Conservation (phyloP, 208 protist species). For the Trypanosoma lewisi region DNA sequence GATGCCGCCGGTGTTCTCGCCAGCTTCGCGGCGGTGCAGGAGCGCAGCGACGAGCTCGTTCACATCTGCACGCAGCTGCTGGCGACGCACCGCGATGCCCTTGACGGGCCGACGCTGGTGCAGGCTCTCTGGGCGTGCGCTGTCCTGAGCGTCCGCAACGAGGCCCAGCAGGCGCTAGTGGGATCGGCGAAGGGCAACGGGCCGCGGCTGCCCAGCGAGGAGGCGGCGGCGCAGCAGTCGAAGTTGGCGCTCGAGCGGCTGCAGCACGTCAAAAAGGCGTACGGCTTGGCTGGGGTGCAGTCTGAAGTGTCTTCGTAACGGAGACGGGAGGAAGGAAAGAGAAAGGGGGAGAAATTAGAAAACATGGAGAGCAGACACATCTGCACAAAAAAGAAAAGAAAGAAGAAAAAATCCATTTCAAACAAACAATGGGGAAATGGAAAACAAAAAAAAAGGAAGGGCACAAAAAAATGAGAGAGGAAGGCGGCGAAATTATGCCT, state of each 20-base stretch:
- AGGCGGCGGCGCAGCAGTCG: conserved; percentile 10
- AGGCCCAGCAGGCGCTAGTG: conserved; percentile 71
- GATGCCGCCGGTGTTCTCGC: conserved; percentile 75
- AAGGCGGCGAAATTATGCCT: too few species aligned
- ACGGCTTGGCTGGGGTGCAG: conserved; percentile 14
- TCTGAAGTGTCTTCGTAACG: background rate
- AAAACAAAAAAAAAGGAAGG: background rate
- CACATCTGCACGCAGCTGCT: conserved; percentile 70
- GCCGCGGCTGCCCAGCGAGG: conserved; percentile 7
- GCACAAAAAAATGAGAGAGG: background rate
- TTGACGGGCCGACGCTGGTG: conserved; percentile 42
- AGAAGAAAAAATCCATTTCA: too few species aligned
- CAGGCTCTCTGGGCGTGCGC: conserved; percentile 76
- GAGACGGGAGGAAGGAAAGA: background rate
- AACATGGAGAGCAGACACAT: too few species aligned
- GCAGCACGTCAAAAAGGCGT: conserved; percentile 27
- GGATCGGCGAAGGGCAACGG: conserved; percentile 30
- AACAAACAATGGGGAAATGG: too few species aligned
- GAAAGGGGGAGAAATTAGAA: background rate
- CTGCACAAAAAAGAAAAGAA: background rate
- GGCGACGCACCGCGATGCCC: conserved; percentile 40
- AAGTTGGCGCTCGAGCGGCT: conserved; percentile 24
- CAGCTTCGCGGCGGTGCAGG: conserved; percentile 87
- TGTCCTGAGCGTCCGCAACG: conserved; percentile 77
- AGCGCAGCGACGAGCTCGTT: conserved; percentile 83